Evolutionary conservation across 257 asterid species (phyloP), one percentile per base, ranked within the genome.

Genomic region (Gentiana dahurica): DNA sequence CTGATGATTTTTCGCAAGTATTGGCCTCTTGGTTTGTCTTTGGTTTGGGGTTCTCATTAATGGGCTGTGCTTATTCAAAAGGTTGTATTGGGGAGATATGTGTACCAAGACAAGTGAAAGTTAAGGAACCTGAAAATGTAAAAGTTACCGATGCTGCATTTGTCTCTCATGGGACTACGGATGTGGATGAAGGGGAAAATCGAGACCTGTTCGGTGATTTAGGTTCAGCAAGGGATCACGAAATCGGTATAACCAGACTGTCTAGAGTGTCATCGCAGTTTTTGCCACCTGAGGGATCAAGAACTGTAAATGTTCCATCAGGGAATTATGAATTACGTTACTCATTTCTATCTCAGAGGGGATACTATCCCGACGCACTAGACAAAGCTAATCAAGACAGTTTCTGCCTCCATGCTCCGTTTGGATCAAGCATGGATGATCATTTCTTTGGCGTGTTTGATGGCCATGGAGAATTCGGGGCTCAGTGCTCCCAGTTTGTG

Each of bases 381-480:
- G 96, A 91, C 73, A 91, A 91, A 68, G 89, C 92, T 53, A 91
- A 91, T 77, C 98, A 91, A 62, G 98, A 91, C 63, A 91, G 96
- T 79, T 91, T 84, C 57, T 87, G 94, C 80, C 82, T 91, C 60
- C 94, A 84, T 62, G 85, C 94, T 59, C 96, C 98, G 2, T 87
- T 91, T 67, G 98, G 98, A 64, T 65, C 82, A n/a, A 81, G 75
- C 43, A 77, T 61, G 12, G 84, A 84, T 38, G 95, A 84, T 66
- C 81, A 91, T 75, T 84, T 91, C 68, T 91, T 91, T 56, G 98
- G 98, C 47, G 98, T 91, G 65, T 91, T 91, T 70, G 96, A 91
- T 68, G 98, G 98, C 5, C 98, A 91, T 60, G 98, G 98, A 10
- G 98, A 91, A 67, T 82, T 65, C 53, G 98, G 98, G 61, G 84